phyloP scores from a whole-genome alignment of 495 filamentous ascomycete species.

The Hypoxylon trugodes region DNA sequence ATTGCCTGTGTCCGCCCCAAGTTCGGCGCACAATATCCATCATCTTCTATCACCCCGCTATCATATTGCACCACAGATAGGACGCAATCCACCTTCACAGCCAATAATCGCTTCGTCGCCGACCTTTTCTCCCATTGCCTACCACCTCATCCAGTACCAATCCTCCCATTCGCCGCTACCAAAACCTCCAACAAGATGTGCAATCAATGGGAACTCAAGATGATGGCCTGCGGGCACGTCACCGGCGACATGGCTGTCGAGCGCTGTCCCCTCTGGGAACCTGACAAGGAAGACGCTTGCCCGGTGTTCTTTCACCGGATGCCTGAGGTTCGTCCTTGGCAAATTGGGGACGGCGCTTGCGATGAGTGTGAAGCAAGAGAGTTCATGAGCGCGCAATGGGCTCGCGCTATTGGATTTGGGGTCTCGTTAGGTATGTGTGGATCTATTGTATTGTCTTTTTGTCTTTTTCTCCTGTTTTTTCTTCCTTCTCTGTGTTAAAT shows the following conservation, averaged over 20 bases:
- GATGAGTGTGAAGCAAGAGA: background rate
- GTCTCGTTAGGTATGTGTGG: no score
- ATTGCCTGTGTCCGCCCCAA: no score
- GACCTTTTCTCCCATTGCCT: background rate
- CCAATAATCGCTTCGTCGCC: no score
- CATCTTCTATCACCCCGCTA: no score
- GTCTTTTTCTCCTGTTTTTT: no score
- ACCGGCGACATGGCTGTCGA: background rate
- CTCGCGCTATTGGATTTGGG: background rate
- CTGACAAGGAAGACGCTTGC: background rate
- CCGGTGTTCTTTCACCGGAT: background rate
- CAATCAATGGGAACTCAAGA: background rate
- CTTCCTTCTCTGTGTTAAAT: no score
- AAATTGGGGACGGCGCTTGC: background rate
- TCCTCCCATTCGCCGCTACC: no score
- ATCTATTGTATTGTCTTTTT: no score
- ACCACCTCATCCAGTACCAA: background rate
- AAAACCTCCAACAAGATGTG: slow-evolving; percentile 11
- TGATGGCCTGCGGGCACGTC: slow-evolving; percentile 1
- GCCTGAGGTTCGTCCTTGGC: background rate
- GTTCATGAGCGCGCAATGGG: background rate
- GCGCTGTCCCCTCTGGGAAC: background rate
- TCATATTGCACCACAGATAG: no score
- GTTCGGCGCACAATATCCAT: no score
- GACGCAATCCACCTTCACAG: no score